These are phyloP conservation scores for Talaromyces proteolyticus DNA, from an alignment of 495 filamentous ascomycete genomes.

Conservation along the genomic window DNA sequence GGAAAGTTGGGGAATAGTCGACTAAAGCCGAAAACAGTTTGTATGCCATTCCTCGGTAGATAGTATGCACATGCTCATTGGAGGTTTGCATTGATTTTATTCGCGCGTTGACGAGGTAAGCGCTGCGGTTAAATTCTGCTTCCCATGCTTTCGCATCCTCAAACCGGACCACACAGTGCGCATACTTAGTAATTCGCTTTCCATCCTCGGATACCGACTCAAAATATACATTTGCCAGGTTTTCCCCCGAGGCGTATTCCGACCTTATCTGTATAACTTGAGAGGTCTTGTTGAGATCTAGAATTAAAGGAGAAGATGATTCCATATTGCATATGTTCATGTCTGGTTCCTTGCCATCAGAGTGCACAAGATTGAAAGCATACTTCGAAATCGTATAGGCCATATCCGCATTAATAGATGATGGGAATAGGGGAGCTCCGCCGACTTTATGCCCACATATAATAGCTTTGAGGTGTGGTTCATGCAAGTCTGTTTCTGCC, in stretches of 20 bases:
- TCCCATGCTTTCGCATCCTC: conserved; percentile 20
- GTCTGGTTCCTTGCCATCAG: conserved; percentile 49
- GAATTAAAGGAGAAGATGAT: conserved; percentile 62
- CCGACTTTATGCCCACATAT: conserved; percentile 70
- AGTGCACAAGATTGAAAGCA: conserved; percentile 35
- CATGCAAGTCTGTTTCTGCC: conserved; percentile 60
- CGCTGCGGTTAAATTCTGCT: conserved; percentile 35
- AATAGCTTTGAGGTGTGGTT: conserved; percentile 51
- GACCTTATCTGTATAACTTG: conserved; percentile 38
- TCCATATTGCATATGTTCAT: conserved; percentile 59
- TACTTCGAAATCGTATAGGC: conserved; percentile 67
- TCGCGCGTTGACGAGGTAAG: conserved; percentile 40
- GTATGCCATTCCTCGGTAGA: conserved; percentile 60
- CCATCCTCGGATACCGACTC: conserved; percentile 30
- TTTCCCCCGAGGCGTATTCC: conserved; percentile 24
- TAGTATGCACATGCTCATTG: conserved; percentile 25
- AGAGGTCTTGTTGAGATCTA: conserved; percentile 30
- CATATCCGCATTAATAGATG: conserved; percentile 70
- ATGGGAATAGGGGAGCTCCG: conserved; percentile 49
- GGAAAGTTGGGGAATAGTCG: conserved; percentile 53
- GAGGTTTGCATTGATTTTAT: conserved; percentile 34
- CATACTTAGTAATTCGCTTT: conserved; percentile 37
- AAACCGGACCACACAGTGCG: conserved; percentile 41
- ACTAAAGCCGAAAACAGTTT: conserved; percentile 60
- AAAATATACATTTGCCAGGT: conserved; percentile 21